Conservation (phyloP, 768 basidiomycete genomes). For the Suillus ampliporus region DNA sequence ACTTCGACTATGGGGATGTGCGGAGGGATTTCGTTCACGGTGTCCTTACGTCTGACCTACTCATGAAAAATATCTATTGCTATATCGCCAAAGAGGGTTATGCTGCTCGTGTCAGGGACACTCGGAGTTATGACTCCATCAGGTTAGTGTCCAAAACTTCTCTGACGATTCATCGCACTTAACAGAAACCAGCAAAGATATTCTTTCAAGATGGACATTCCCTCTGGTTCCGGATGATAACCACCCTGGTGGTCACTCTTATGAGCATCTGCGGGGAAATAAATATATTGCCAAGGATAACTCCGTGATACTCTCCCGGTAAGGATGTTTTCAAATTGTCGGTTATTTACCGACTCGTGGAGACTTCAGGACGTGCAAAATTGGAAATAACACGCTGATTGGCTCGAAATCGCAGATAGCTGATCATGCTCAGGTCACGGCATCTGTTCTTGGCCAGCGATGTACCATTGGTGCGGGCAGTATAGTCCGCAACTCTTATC, state of each 20-base stretch:
- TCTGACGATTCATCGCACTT: constrained; percentile 7
- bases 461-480: constrained; percentile 76
- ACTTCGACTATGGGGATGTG: constrained; percentile 95
- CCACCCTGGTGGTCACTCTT: constrained; percentile 79
- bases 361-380: constrained; percentile 71
- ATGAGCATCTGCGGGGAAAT: constrained; percentile 88
- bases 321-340: constrained; percentile 23
- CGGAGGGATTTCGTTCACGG: constrained; percentile 94
- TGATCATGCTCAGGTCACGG: constrained; percentile 66
- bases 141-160: constrained; percentile 54
- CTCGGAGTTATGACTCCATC: constrained; percentile 87
- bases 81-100: constrained; percentile 89
- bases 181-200: constrained; percentile 73
- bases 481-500: constrained; percentile 74
- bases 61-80: constrained; percentile 94
- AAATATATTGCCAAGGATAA: constrained; percentile 85
- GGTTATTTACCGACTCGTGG: constrained; percentile 1
- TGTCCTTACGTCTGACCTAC: constrained; percentile 89
- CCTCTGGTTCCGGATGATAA: constrained; percentile 96
- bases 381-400: constrained; percentile 83
- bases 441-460: constrained; percentile 80
- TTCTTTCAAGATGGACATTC: constrained; percentile 92
- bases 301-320: constrained; percentile 86
- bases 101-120: constrained; percentile 92
- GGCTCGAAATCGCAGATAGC: constrained; percentile 75